phyloP scores from a whole-genome alignment of 352 stramenopile species.

The Phytophthora chlamydospora region DNA sequence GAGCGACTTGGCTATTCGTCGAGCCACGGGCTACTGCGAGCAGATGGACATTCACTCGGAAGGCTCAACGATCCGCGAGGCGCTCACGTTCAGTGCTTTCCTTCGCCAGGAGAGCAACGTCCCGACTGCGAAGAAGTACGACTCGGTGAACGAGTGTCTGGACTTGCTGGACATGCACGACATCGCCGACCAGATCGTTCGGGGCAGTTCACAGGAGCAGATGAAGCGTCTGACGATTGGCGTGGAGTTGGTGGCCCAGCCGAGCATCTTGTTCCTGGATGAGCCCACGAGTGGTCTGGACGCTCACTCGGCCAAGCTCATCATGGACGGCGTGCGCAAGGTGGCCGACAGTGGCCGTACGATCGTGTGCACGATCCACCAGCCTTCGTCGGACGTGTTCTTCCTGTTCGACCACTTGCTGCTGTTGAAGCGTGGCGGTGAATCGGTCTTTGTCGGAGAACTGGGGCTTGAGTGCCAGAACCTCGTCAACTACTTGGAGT shows the following conservation, averaged over 20 bases:
- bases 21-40: constrained; percentile 28
- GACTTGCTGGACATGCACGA: constrained; percentile 36
- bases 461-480: constrained; percentile 56
- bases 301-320: constrained; percentile 69
- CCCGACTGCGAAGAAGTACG: constrained; percentile 20
- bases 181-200: constrained; percentile 35
- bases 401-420: constrained; percentile 81
- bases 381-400: constrained; percentile 84
- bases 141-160: constrained; percentile 28
- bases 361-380: constrained; percentile 91
- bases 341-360: constrained; percentile 63
- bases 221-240: constrained; percentile 63
- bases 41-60: constrained; percentile 39
- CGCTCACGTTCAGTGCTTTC: constrained; percentile 82
- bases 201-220: constrained; percentile 38
- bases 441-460: constrained; percentile 83
- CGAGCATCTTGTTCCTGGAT: constrained; percentile 74
- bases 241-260: constrained; percentile 82
- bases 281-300: constrained; percentile 58
- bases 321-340: constrained; percentile 79
- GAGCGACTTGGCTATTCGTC: constrained; percentile 30
- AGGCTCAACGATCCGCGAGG: constrained; percentile 52
- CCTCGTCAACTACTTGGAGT: constrained; percentile 53
- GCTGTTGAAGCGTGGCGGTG: constrained; percentile 55
- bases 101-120: constrained; percentile 42